These are phyloP conservation scores for Tripterygium wilfordii DNA, from an alignment of 177 flowering plant species.

Conservation along the genomic window DNA sequence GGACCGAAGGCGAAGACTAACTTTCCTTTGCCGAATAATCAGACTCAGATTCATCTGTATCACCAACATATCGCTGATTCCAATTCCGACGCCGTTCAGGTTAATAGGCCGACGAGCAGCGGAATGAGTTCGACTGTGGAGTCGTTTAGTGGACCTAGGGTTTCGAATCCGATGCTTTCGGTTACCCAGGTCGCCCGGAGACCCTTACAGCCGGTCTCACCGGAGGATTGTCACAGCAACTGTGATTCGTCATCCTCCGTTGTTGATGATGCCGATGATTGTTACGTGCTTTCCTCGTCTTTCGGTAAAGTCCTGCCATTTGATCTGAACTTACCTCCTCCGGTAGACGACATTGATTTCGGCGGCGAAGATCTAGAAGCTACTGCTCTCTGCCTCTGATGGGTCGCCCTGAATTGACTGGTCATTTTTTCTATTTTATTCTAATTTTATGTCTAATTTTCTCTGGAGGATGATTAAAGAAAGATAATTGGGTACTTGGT, in stretches of 20 bases:
- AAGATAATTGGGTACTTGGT: conserved; percentile 1
- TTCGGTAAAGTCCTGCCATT: conserved; percentile 31
- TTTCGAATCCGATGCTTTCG: conserved; percentile 1
- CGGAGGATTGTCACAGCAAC: conserved; percentile 44
- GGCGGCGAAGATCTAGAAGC: conserved; percentile 28
- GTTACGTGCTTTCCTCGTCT: conserved; percentile 17
- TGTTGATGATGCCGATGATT: conserved; percentile 29
- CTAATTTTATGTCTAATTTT: conserved; percentile 3
- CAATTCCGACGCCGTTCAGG: conserved; percentile 4
- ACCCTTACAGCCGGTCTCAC: conserved; percentile 8
- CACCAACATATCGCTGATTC: conserved; percentile 3
- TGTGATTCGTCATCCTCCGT: conserved; percentile 57
- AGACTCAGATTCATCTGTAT: conserved; percentile 6
- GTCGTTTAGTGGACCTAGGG: conserved; percentile 43
- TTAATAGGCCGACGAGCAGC: conserved; percentile 52
- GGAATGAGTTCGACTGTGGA: conserved; percentile 81
- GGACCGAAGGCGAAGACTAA: conserved; percentile 83
- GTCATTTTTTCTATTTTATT: neutral
- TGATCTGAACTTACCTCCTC: conserved; percentile 62
- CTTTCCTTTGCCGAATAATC: conserved; percentile 30
- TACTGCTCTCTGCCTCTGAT: conserved; percentile 61
- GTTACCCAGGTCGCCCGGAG: neutral
- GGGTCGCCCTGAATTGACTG: neutral
- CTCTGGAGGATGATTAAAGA: conserved; percentile 8
- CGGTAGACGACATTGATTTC: conserved; percentile 20